These are phyloP conservation scores for Russula lepida DNA, from an alignment of 768 basidiomycete species.

Conservation along the genomic window DNA sequence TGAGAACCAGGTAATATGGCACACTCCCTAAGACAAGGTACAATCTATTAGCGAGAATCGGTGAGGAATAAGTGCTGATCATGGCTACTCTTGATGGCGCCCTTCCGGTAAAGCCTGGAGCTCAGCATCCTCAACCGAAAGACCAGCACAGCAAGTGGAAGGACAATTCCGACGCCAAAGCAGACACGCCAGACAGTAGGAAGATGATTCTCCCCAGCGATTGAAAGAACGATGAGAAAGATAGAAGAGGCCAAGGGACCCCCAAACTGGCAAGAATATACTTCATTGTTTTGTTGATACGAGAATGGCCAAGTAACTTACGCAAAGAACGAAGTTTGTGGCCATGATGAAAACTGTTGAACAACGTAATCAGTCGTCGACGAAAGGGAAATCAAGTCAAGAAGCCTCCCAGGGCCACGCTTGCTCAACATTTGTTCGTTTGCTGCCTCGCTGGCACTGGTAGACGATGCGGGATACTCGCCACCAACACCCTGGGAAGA, in stretches of 20 bases:
- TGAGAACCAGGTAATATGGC: conserved; percentile 52
- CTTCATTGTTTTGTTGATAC: no score
- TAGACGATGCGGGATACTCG: conserved; percentile 69
- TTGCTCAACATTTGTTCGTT: conserved; percentile 55
- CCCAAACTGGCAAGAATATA: conserved; percentile 41
- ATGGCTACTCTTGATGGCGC: conserved; percentile 53
- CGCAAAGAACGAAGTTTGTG: conserved; percentile 61
- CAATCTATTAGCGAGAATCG: background rate
- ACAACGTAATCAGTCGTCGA: background rate
- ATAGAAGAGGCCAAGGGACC: conserved; percentile 58
- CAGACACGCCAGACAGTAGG: conserved; percentile 60
- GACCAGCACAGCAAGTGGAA: conserved; percentile 60
- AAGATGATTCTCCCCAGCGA: conserved; percentile 53
- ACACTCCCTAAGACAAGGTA: conserved; percentile 35
- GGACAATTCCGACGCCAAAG: conserved; percentile 53
- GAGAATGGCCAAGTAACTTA: conserved; percentile 25
- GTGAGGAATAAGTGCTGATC: background rate
- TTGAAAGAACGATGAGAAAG: conserved; percentile 61
- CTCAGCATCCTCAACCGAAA: conserved; percentile 70
- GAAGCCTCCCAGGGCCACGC: conserved; percentile 49
- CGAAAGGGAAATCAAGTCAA: background rate
- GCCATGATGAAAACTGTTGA: conserved; percentile 63
- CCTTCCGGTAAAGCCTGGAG: conserved; percentile 51
- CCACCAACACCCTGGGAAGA: conserved; percentile 57
- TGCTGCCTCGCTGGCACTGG: conserved; percentile 61